Percentiles rank a stretch among this genome's conserved stretches.
These are phyloP conservation scores for Prasinococcaceae sp. DNA, from an alignment of 139 green algal genomes.

Conservation along the genomic window DNA sequence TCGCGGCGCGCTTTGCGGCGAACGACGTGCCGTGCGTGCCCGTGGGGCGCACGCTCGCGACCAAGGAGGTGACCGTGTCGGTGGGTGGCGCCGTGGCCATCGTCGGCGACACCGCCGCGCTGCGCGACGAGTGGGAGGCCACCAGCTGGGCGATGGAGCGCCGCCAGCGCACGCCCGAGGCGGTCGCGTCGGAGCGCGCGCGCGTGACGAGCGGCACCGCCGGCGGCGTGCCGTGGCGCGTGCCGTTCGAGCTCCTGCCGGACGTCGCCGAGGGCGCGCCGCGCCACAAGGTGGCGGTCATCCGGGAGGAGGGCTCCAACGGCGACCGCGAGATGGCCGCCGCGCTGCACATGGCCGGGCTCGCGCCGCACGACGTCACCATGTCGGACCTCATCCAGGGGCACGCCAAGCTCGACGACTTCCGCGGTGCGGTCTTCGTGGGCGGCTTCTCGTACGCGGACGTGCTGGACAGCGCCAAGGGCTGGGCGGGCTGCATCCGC, in stretches of 20 bases:
- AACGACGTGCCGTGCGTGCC: conserved; percentile 43
- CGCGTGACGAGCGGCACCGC: background rate
- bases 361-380: conserved; percentile 94
- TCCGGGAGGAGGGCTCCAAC: conserved; percentile 95
- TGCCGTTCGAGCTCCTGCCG: conserved; percentile 9
- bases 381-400: conserved; percentile 87
- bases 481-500: conserved; percentile 87
- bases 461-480: conserved; percentile 91
- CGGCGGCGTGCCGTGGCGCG: background rate
- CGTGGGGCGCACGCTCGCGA: conserved; percentile 42
- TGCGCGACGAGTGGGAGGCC: conserved; percentile 85
- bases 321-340: conserved; percentile 95
- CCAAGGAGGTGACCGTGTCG: conserved; percentile 24
- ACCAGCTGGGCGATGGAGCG: conserved; percentile 84
- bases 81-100: conserved; percentile 44
- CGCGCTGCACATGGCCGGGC: conserved; percentile 54
- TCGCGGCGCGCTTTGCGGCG: conserved; percentile 47
- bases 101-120: conserved; percentile 23
- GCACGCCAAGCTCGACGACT: conserved; percentile 52
- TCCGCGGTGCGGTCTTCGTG: conserved; percentile 50
- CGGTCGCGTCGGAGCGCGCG: conserved; percentile 54
- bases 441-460: conserved; percentile 71
- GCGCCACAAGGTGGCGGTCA: conserved; percentile 55
- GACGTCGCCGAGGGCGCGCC: conserved; percentile 61
- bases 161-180: conserved; percentile 60